A percentile compares a stretch with the other conserved stretches of the same genome.
These are phyloP conservation scores for Glarea lozoyensis DNA, from an alignment of 495 filamentous ascomycete species.

Conservation along the genomic window DNA sequence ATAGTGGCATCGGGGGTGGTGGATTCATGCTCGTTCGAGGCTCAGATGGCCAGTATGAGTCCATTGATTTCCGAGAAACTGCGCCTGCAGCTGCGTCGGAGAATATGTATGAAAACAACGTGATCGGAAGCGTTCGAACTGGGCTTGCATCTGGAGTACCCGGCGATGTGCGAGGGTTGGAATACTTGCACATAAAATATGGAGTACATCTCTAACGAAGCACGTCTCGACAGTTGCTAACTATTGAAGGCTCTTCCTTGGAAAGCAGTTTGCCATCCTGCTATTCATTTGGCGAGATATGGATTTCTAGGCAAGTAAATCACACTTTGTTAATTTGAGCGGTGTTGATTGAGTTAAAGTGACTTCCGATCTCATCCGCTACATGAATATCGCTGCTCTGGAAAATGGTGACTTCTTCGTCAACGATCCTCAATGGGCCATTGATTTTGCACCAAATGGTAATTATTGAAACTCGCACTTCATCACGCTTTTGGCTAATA, in stretches of 20 bases:
- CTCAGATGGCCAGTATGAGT: slow-evolving; percentile 55
- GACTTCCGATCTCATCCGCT: slow-evolving; percentile 58
- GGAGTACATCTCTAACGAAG: slow-evolving; percentile 28
- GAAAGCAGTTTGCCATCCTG: slow-evolving; percentile 59
- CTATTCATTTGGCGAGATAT: slow-evolving; percentile 62
- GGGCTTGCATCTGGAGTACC: slow-evolving; percentile 75
- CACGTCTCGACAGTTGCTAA: not conserved
- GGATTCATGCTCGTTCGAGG: slow-evolving; percentile 74
- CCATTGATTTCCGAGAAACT: slow-evolving; percentile 75
- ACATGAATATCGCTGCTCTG: slow-evolving; percentile 43
- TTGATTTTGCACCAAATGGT: slow-evolving; percentile 81
- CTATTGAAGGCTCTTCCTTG: slow-evolving; percentile 47
- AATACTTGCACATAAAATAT: slow-evolving; percentile 65
- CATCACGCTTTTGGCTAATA: not conserved
- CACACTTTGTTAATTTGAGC: not conserved
- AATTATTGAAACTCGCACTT: not conserved
- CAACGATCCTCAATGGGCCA: slow-evolving; percentile 66
- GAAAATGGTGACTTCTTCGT: slow-evolving; percentile 50
- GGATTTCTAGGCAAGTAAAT: slow-evolving; percentile 52
- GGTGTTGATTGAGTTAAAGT: slow-evolving; percentile 18
- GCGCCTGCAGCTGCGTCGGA: slow-evolving; percentile 68
- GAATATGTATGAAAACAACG: slow-evolving; percentile 69
- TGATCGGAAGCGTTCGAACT: slow-evolving; percentile 32
- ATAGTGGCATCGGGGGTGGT: slow-evolving; percentile 82
- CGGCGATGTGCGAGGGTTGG: slow-evolving; percentile 71